Base-by-base conservation (phyloP, 2,329 filamentous ascomycete genomes). In the Aspergillus nomiae region DNA sequence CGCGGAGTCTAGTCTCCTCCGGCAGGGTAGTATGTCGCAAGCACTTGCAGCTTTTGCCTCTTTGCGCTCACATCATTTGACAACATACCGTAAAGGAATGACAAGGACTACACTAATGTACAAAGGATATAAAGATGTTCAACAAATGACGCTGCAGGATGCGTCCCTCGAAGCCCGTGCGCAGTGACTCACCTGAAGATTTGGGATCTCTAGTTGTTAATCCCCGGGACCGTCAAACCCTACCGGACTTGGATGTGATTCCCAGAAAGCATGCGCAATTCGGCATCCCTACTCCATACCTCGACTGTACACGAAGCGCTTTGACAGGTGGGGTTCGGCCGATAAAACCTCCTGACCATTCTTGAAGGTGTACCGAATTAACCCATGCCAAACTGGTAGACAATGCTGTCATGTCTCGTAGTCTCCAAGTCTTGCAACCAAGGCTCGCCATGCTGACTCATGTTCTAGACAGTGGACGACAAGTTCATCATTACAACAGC, bases 401-500 rank as follows among this genome's bases (percentile, higher is more conserved):
- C 24, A 38, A 63, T 58, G 56, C 56, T 61, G 55, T 58, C 55
- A 63, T 59, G 50, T 32, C 56, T 48, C 55, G 12, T 26, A 48
- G 45, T 28, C 45, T 28, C 24, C 48, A 36, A 45, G 57, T 56
- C 55, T 38, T 26, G n/a, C 32, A 59, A 58, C 62, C 55, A 58
- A 59, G 62, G 62, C 43, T 55, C 48, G 24, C 19, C 14, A 21
- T 38, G 59, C 48, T 58, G 62, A 61, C 28, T 63, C 56, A 59
- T n/a, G 59, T 61, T 63, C 62, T 63, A 63, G 62, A 61, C 62
- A 54, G 21, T 24, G 21, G n/a, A 41, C 38, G 28, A 48, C 1
- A 16, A 56, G 36, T 54, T 58, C 45, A 32, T 38, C 36, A 26
- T 24, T 12, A 21, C 53, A 26, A 21, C 57, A 6, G n/a, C 14